Evolutionary conservation across 2,329 filamentous ascomycete species (phyloP), one percentile per base, ranked within the genome.

Genomic region (Alternaria triticimaculans): DNA sequence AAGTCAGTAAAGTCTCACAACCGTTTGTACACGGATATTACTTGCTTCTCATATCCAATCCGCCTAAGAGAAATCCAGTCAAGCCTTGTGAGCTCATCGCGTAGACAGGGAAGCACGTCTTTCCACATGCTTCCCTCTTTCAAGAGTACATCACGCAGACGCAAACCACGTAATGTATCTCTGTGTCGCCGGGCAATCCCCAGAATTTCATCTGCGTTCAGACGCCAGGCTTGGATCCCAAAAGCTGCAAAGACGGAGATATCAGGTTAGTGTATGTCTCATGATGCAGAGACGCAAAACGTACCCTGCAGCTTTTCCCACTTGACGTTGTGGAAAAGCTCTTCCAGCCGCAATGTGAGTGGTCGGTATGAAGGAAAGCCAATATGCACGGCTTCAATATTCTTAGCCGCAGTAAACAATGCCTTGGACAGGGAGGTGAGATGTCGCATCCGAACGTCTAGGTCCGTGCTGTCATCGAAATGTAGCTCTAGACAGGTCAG

Each of bases 181-280:
- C 82, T 80, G 70, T 91, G 88, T 43, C 88, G 84, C 28, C 82
- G 80, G 3, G 86, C 83, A 6, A 91, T 78, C 0, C 78, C 79
- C 49, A 89, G 86, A 54, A 92, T 87, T 71, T 92, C 89, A 1
- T 86, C 82, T 1, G 86, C 84, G 49, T 86, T 80, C 4, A 91
- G 78, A 45, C 84, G 84, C 89, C 89, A 91, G 14, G 87, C 85
- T 67, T 90, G 88, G 21, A 92, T 85, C 2, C 89, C 89, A 59
- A 91, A 86, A 2, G 88, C 87, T 53, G 14, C 23, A 18, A 18
- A 12, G 45, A 33, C 15, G 14, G 14, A 15, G 30, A 50, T 15
- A 4, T 14, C 30, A n/a, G 23, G 28, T 53, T 18, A 53, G 49
- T 53, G 7, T 41, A 25, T 41, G 30, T 25, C 30, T 21, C 20